Evolutionary conservation across 805 yeast genomes (phyloP), one percentile per base, ranked within the genome.

Genomic region (Kodamaea lidongshanica): DNA sequence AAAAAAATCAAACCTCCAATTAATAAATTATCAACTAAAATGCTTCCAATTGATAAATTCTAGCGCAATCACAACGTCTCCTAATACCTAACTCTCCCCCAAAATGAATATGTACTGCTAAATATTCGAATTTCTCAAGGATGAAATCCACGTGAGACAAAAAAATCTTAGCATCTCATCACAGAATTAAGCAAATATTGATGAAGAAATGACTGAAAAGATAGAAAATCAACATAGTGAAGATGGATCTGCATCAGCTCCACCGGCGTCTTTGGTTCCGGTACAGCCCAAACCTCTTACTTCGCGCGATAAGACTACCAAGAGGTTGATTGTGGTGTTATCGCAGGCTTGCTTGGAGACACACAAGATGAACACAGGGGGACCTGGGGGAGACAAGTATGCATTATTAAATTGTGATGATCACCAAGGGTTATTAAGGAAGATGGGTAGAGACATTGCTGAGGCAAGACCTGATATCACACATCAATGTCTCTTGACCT

Each of bases 401-500:
- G 96, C 95, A 0, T 63, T 92, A 38, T 69, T 92, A 50, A 92
- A 92, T 65, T 92, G 98, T 67, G 98, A 92, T 57, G 98, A 92
- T 55, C 98, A 92, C 56, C 98, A 92, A 63, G 96, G 96, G 10
- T 67, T 89, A 30, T 66, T 92, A 48, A 81, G 89, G 56, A 89
- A 87, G 54, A 86, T 89, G 94, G 95, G 94, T 31, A 76, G 97
- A 53, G 97, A 92, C 52, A 89, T 92, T 41, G 85, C 95, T 28
- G 98, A 92, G 53, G 97, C 96, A 6, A 77, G 98, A 58, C 98
- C 98, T n/a, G 98, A 92, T 57, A 92, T 92, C 49, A 92, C 98
- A 25, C 98, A 92, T 55, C 98, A 89, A 61, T 92, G 98, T 68
- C 73, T 92, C 23, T 69, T 92, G 58, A 89, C 98, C 3, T 67